These are phyloP conservation scores for Glutinoglossum americanum DNA, from an alignment of 495 filamentous ascomycete species.

Conservation along the genomic window DNA sequence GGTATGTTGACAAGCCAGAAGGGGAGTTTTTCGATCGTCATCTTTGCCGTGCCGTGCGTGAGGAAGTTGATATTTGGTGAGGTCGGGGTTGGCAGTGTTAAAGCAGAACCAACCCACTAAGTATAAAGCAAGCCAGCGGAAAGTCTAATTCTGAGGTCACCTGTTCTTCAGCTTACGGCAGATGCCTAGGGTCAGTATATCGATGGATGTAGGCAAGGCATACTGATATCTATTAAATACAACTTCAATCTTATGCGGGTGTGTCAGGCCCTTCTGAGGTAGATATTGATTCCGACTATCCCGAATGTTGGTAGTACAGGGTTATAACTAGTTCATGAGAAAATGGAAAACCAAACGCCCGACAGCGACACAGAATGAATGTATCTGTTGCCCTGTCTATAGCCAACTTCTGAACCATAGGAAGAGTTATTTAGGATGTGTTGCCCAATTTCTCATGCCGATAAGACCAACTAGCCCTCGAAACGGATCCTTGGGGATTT, in stretches of 20 bases:
- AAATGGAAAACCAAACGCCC: background rate
- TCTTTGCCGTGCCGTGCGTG: background rate
- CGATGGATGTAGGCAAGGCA: too few relatives aligned
- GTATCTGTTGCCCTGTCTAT: background rate
- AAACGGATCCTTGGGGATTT: background rate
- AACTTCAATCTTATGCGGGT: background rate
- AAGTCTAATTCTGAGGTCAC: too few relatives aligned
- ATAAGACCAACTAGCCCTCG: background rate
- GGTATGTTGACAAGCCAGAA: slow-evolving; percentile 74
- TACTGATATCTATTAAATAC: too few relatives aligned
- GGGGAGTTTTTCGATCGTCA: slow-evolving; percentile 21
- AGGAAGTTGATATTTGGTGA: too few relatives aligned
- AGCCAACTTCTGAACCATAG: background rate
- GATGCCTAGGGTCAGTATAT: too few relatives aligned
- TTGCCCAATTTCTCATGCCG: background rate
- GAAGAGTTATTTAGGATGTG: background rate
- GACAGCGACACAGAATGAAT: background rate
- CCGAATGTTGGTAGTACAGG: background rate
- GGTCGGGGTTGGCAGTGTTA: too few relatives aligned
- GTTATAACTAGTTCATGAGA: background rate
- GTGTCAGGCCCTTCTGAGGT: background rate
- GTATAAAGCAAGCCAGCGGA: too few relatives aligned
- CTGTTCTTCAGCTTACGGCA: too few relatives aligned
- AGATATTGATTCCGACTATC: background rate
- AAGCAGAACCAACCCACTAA: too few relatives aligned